Evolutionary conservation across 192 early-diverging fungal species (phyloP).

Genomic region (Umbelopsis isabellina): DNA sequence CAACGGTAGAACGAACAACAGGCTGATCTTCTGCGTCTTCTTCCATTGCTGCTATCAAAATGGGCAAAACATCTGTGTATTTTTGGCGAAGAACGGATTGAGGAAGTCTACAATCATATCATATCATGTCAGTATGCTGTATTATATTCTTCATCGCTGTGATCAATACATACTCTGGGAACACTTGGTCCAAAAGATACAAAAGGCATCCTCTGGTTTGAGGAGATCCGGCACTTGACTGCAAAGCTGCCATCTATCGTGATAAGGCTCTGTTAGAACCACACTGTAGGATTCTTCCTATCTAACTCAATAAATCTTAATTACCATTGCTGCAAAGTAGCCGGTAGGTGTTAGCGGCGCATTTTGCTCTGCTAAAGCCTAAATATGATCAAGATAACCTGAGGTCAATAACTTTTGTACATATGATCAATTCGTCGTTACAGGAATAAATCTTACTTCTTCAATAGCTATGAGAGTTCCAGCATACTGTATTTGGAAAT

Average conservation of each 20-base stretch:
- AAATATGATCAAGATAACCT: slow-evolving; percentile 44
- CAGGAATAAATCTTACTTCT: slow-evolving; percentile 40
- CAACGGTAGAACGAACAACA: slow-evolving; percentile 75
- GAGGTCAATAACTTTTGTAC: background rate
- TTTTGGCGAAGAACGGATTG: slow-evolving; percentile 61
- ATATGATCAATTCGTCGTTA: background rate
- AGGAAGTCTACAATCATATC: slow-evolving; percentile 44
- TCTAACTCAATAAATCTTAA: background rate
- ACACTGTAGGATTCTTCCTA: background rate
- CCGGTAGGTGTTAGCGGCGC: slow-evolving; percentile 71
- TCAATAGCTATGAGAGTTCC: slow-evolving; percentile 73
- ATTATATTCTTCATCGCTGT: background rate
- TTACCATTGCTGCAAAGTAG: slow-evolving; percentile 89
- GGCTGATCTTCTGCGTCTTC: slow-evolving; percentile 69
- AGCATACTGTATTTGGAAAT: slow-evolving; percentile 44
- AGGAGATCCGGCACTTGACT: slow-evolving; percentile 35
- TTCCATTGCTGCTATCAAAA: slow-evolving; percentile 69
- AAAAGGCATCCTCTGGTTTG: slow-evolving; percentile 64
- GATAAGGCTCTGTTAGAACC: background rate
- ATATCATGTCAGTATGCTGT: background rate
- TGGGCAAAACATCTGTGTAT: slow-evolving; percentile 63
- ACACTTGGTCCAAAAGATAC: slow-evolving; percentile 80
- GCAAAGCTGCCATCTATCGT: slow-evolving; percentile 56
- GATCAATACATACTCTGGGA: slow-evolving; percentile 58
- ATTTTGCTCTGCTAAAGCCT: slow-evolving; percentile 81